Evolutionary conservation across 768 basidiomycete genomes (phyloP), one percentile per base, ranked within the genome.

Genomic region (Amanita rubescens): DNA sequence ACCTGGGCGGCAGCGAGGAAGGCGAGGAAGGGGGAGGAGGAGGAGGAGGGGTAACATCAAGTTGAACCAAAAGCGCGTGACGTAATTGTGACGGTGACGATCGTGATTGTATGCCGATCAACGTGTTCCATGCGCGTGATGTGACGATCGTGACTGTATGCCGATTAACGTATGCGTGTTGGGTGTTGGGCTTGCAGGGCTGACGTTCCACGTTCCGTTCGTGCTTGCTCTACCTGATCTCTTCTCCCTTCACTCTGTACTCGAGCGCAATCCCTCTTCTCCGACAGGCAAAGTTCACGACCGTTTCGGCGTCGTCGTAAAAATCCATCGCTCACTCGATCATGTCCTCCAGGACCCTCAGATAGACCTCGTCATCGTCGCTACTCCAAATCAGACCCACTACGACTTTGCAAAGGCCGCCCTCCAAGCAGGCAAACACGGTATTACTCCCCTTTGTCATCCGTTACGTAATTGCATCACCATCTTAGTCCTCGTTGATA

Each of bases 201-300:
- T 85, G 37, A 86, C 85, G 2, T 92, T 94, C 69, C 91, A 94
- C 65, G 61, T 84, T 53, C 90, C 91, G 0, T 87, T 91, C 65
- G 70, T 94, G 53, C 77, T 85, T 51, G 80, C 87, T 2, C 73
- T 87, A 17, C 84, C 88, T 0, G 71, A 85, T 22, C 67, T 80
- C 46, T 91, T 90, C 72, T 77, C 69, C 8, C 78, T 92, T 33
- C 75, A 83, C 59, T 77, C 87, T n/a, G 84, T 91, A 45, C 72
- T 90, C 54, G 83, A 90, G 65, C 77, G 89, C 49, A 84, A 82
- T 60, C 86, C 89, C 1, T 63, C 71, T 30, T 65, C 75, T 0
- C 71, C 75, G 27, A 80, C 81, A 5, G 84, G 85, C 34, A 85
- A 82, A 62, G 78, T 87, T 0, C 72, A 81, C 19, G 80, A 80